Evolutionary conservation across 2,329 filamentous ascomycete genomes (phyloP).

Genomic region (Chaetomiaceae sp.): DNA sequence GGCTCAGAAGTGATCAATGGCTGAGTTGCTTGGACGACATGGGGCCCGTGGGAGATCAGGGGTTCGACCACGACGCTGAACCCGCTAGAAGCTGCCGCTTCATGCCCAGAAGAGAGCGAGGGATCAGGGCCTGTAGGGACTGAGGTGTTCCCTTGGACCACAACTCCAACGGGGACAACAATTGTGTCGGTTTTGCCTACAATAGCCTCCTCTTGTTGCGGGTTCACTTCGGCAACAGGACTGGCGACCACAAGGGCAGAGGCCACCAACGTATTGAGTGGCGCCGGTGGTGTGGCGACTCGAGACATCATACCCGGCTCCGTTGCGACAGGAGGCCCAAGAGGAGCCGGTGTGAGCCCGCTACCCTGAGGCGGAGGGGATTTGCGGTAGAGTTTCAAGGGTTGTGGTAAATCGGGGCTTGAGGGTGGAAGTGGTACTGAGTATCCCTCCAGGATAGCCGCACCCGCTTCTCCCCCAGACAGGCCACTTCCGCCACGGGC

Average conservation of each 20-base stretch:
- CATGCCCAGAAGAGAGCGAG: neutral
- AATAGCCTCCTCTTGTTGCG: neutral
- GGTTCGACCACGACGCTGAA: conserved; percentile 7
- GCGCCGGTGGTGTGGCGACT: neutral
- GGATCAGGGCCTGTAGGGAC: neutral
- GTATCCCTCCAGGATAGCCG: neutral
- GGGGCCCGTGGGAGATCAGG: neutral
- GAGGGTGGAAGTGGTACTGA: conserved; percentile 13
- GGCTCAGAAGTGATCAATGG: neutral
- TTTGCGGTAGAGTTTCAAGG: conserved; percentile 18
- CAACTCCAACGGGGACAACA: neutral
- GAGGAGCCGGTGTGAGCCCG: conserved; percentile 1
- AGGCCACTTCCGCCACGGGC: neutral
- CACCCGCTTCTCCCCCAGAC: conserved; percentile 3
- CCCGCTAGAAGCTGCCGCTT: neutral
- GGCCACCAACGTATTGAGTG: neutral
- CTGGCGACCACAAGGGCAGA: neutral
- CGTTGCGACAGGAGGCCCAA: neutral
- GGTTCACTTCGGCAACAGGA: neutral
- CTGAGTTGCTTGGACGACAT: neutral
- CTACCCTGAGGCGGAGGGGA: neutral
- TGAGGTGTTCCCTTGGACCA: neutral
- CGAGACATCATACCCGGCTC: neutral
- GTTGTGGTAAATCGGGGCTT: conserved; percentile 15
- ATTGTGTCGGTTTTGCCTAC: neutral